phyloP scores from a whole-genome alignment of 768 basidiomycete genomes.

The Lentinula lateritia region DNA sequence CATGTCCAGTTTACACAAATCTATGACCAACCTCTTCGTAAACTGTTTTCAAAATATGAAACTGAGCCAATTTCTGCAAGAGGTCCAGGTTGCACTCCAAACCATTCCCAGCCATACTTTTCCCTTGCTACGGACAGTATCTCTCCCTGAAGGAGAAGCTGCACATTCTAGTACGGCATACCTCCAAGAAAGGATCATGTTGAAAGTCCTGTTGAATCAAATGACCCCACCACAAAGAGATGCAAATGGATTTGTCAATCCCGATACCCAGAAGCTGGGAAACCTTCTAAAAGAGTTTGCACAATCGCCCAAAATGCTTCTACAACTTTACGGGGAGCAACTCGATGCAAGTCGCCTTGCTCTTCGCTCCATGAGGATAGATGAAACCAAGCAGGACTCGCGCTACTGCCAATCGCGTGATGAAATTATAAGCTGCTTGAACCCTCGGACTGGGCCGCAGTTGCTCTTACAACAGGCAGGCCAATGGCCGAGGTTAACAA shows the following conservation, averaged over 20 bases:
- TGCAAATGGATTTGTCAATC: background rate
- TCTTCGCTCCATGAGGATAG: background rate
- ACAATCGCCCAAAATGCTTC: constrained; percentile 6
- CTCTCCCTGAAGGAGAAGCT: background rate
- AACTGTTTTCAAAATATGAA: background rate
- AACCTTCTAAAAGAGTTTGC: background rate
- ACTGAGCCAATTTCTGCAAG: background rate
- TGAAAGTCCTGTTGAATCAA: background rate
- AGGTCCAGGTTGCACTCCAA: background rate
- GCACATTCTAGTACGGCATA: background rate
- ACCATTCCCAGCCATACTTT: background rate
- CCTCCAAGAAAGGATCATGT: background rate
- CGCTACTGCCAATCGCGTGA: background rate
- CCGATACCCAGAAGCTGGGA: background rate
- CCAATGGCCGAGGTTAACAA: constrained; percentile 33
- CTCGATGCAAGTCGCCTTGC: constrained; percentile 8
- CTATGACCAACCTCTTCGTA: background rate
- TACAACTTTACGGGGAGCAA: constrained; percentile 10
- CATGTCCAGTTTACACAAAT: background rate
- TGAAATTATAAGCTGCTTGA: background rate
- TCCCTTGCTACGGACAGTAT: background rate
- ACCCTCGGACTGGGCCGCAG: constrained; percentile 14
- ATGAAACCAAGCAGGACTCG: too few relatives aligned
- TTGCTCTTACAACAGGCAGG: constrained; percentile 14
- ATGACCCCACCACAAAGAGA: background rate